Percentiles rank a stretch among this genome's conserved stretches.
Evolutionary conservation across 352 stramenopile genomes (phyloP).

Genomic region (Pythium myriotylum): DNA sequence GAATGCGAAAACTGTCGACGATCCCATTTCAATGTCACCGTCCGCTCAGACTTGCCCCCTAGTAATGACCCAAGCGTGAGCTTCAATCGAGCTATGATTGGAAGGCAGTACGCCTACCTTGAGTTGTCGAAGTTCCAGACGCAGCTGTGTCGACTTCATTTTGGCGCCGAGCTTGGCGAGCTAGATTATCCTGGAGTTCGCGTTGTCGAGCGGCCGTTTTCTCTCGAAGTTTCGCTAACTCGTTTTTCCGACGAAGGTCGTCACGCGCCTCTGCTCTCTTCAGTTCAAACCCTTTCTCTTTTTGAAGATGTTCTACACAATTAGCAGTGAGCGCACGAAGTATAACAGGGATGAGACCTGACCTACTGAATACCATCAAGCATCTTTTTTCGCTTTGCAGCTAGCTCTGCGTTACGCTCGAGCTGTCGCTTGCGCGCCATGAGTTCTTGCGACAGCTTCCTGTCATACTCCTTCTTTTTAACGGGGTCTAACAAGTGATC

Average conservation of each 20-base stretch:
- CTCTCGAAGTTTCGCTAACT: slow-evolving; percentile 61
- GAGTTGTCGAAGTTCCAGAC: background rate
- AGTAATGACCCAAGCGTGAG: background rate
- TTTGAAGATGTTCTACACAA: slow-evolving; percentile 56
- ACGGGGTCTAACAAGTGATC: slow-evolving; percentile 78
- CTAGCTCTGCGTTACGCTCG: slow-evolving; percentile 60
- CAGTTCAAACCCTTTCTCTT: slow-evolving; percentile 51
- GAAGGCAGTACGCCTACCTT: slow-evolving; percentile 1
- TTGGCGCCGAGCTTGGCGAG: slow-evolving; percentile 44
- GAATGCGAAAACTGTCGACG: slow-evolving; percentile 68
- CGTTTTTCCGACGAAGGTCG: slow-evolving; percentile 32
- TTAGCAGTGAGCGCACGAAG: background rate
- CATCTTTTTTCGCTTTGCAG: slow-evolving; percentile 64
- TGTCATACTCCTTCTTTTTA: slow-evolving; percentile 84
- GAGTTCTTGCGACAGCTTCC: slow-evolving; percentile 66
- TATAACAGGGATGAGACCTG: too few relatives aligned
- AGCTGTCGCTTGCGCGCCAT: slow-evolving; percentile 69
- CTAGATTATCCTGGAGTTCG: slow-evolving; percentile 54
- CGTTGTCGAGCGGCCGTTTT: slow-evolving; percentile 51
- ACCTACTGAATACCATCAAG: slow-evolving; percentile 31
- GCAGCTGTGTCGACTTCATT: slow-evolving; percentile 35
- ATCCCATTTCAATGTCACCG: slow-evolving; percentile 82
- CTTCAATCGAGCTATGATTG: background rate
- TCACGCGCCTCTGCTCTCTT: slow-evolving; percentile 35
- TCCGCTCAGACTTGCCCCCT: slow-evolving; percentile 57